Conservation (phyloP, 768 basidiomycete genomes). For the Leccinum subtestaceum region DNA sequence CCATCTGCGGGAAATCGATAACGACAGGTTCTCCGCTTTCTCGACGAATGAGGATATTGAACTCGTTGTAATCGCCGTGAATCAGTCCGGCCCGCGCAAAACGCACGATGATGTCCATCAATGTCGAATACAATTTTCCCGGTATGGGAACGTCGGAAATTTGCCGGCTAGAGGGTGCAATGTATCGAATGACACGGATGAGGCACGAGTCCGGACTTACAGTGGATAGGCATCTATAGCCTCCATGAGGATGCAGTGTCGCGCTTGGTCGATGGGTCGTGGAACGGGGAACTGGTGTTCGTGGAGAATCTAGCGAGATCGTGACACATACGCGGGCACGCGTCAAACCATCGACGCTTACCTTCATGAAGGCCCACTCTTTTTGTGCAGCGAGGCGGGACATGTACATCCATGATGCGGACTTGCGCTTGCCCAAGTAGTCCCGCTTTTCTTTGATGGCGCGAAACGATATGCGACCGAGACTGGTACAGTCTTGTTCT, state of each 20-base stretch:
- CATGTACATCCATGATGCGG: slow-evolving; percentile 99
- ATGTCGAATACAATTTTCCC: slow-evolving; percentile 81
- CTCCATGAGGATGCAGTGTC: slow-evolving; percentile 96
- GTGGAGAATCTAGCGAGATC: slow-evolving; percentile 66
- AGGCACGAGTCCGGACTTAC: slow-evolving; percentile 45
- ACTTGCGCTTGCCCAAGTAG: slow-evolving; percentile 92
- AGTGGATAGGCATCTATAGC: slow-evolving; percentile 92
- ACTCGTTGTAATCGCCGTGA: slow-evolving; percentile 99
- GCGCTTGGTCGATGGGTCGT: slow-evolving; percentile 86
- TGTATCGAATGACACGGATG: neutral
- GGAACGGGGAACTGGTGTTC: slow-evolving; percentile 94
- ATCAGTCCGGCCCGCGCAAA: slow-evolving; percentile 94
- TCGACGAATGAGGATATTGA: slow-evolving; percentile 92
- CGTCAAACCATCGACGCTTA: slow-evolving; percentile 25
- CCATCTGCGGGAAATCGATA: slow-evolving; percentile 99
- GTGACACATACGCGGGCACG: neutral
- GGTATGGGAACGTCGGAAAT: slow-evolving; percentile 81
- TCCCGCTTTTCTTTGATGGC: slow-evolving; percentile 96
- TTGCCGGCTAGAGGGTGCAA: slow-evolving; percentile 62
- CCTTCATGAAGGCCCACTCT: slow-evolving; percentile 99
- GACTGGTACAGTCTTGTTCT: slow-evolving; percentile 43
- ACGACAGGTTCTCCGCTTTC: slow-evolving; percentile 76
- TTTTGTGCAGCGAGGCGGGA: slow-evolving; percentile 94
- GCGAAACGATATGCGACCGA: slow-evolving; percentile 96
- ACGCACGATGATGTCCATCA: slow-evolving; percentile 96